Evolutionary conservation across 2,329 filamentous ascomycete species (phyloP).

Genomic region (Pestalotiopsis sp.): DNA sequence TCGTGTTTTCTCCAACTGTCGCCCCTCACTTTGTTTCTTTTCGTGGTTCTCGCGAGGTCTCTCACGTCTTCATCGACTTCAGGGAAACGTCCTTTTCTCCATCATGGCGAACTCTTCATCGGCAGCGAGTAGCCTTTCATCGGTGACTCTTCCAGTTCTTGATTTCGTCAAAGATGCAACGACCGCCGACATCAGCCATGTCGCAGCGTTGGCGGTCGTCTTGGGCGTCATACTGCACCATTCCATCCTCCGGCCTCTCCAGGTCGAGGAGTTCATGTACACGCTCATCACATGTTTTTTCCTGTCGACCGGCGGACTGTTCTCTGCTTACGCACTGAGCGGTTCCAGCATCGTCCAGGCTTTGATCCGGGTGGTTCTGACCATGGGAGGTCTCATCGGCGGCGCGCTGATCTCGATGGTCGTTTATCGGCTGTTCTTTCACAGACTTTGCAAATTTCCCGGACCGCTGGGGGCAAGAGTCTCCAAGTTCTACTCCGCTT

Average conservation of each 20-base stretch:
- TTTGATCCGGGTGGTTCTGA: not conserved
- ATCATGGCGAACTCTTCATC: not conserved
- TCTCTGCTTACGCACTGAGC: not conserved
- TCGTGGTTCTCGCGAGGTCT: not conserved
- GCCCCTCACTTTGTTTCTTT: not conserved
- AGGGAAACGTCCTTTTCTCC: not conserved
- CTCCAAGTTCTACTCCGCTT: not conserved
- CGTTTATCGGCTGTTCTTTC: slow-evolving; percentile 6
- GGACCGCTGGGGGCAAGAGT: slow-evolving; percentile 1
- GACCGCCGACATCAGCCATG: not conserved
- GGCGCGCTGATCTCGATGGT: slow-evolving; percentile 1
- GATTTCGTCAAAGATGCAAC: not conserved
- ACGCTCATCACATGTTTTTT: not conserved
- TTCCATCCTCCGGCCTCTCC: not conserved
- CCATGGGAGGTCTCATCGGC: not conserved
- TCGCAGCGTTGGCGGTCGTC: not conserved
- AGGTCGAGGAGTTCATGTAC: slow-evolving; percentile 8
- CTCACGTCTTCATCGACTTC: not conserved
- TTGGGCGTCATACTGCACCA: not conserved
- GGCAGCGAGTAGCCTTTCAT: not conserved
- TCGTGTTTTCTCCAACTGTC: too few relatives aligned
- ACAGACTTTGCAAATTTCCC: slow-evolving; percentile 3
- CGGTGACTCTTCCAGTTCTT: not conserved
- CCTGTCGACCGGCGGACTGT: not conserved
- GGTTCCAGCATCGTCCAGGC: not conserved